Percentiles rank a stretch among this genome's conserved stretches.
phyloP scores from a whole-genome alignment of 2,329 filamentous ascomycete genomes.

The Penicillium sp. region DNA sequence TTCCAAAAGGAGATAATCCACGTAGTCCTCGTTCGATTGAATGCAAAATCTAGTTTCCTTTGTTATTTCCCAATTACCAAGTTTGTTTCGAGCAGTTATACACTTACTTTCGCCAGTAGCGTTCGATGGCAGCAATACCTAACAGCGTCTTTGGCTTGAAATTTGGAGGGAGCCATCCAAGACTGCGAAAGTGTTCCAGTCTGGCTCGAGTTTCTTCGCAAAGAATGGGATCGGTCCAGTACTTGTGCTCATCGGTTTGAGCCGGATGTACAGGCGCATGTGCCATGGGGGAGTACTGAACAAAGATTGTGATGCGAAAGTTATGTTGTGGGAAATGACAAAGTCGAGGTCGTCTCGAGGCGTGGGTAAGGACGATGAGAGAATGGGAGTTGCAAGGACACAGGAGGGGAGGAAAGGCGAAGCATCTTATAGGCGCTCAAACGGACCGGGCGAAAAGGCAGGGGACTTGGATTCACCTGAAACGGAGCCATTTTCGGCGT shows the following conservation, averaged over 20 bases:
- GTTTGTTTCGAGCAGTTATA: not conserved
- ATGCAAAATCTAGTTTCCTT: constrained; percentile 25
- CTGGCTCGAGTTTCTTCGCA: constrained; percentile 28
- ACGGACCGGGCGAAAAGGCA: constrained; percentile 1
- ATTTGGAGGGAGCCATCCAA: constrained; percentile 28
- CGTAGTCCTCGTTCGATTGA: constrained; percentile 25
- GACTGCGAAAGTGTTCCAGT: constrained; percentile 23
- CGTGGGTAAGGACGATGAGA: not conserved
- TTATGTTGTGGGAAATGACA: constrained; percentile 1
- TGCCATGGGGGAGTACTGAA: constrained; percentile 12
- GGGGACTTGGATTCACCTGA: constrained; percentile 2
- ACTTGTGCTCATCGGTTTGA: constrained; percentile 22
- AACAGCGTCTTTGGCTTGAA: constrained; percentile 27
- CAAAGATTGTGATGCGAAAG: constrained; percentile 10
- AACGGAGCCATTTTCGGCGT: constrained; percentile 24
- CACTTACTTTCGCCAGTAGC: constrained; percentile 22
- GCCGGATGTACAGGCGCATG: constrained; percentile 3
- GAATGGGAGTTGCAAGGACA: constrained; percentile 5
- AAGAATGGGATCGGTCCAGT: constrained; percentile 28
- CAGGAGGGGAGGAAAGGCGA: constrained; percentile 2
- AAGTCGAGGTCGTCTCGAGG: constrained; percentile 4
- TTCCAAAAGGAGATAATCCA: constrained; percentile 24
- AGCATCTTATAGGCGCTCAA: constrained; percentile 17
- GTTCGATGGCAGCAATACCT: constrained; percentile 26
- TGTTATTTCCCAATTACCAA: constrained; percentile 1